Evolutionary conservation across 1,139 yeast genomes (phyloP), one percentile per base, ranked within the genome.

Genomic region (Pichia sp.): DNA sequence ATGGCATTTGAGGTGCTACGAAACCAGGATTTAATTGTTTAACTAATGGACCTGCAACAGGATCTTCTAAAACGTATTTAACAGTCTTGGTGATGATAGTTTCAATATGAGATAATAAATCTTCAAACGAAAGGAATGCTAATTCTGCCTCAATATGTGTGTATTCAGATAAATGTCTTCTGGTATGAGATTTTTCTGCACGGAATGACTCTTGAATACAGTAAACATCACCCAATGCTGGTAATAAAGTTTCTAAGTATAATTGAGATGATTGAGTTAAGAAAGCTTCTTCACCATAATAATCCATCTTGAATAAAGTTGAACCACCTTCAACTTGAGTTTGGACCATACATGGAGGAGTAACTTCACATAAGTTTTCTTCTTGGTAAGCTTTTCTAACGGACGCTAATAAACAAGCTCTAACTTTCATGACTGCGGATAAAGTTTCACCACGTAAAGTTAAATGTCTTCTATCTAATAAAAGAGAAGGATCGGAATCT

Each of bases 321-420:
- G 97, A 85, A 47, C 99, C 99, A 67, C 99, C 98, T 73, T 94
- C 99, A 52, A 94, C 99, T 73, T 92, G 97, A 41, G 97, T 90
- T 72, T 94, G 98, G 51, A 94, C 99, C 97, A 94, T 90, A 71
- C 97, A 90, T 62, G 99, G 99, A 44, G 98, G 97, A 36, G 97
- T 92, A 52, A 94, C 97, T 74, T 94, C 99, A 42, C 80, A 72
- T 50, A 89, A 65, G 39, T 80, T 79, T 70, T 85, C 90, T 61
- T 88, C 94, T 32, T 68, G 73, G 64, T 77, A 90, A 52, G 85
- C 85, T 58, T 79, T 76, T 72, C 99, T 82, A 60, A 94, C 71
- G 34, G 94, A 73, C 46, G 72, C 72, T 62, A 92, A 72, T 51
- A 89, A 75, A 36, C 81, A 72, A 40, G 97, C 92, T 68, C 99